Evolutionary conservation across 106 monocot genomes (phyloP).

Genomic region (Agapanthus africanus): DNA sequence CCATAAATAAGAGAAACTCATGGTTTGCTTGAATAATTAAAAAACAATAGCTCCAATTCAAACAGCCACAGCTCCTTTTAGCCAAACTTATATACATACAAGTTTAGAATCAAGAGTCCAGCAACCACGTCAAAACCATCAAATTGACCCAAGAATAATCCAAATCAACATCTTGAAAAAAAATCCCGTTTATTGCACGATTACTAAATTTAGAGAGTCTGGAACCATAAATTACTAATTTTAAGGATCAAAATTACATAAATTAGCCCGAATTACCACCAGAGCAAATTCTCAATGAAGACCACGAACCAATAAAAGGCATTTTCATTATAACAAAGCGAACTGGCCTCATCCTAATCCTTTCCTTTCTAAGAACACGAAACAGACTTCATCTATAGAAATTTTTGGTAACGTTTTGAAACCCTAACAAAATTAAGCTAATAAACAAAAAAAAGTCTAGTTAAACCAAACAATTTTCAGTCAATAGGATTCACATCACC

Average conservation of each 20-base stretch:
- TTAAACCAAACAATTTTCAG: not conserved
- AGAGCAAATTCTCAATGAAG: not conserved
- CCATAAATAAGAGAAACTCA: too few relatives aligned
- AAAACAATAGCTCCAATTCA: too few relatives aligned
- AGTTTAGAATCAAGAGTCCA: not conserved
- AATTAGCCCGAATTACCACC: not conserved
- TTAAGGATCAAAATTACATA: not conserved
- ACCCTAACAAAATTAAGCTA: not conserved
- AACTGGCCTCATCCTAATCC: not conserved
- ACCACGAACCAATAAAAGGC: not conserved
- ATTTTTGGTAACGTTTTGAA: too few relatives aligned
- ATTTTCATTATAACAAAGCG: not conserved
- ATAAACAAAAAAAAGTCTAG: not conserved
- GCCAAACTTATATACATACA: too few relatives aligned
- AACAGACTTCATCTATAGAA: not conserved
- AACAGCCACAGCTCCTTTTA: too few relatives aligned
- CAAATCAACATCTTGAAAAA: too few relatives aligned
- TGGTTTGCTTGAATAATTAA: too few relatives aligned
- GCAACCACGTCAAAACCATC: not conserved
- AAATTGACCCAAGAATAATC: not conserved
- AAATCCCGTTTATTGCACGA: too few relatives aligned
- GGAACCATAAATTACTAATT: not conserved
- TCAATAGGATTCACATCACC: slow-evolving; percentile 8
- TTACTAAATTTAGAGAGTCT: too few relatives aligned
- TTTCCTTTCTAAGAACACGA: not conserved